phyloP scores from a whole-genome alignment of 352 stramenopile genomes.

The Pythium scleroteichum region DNA sequence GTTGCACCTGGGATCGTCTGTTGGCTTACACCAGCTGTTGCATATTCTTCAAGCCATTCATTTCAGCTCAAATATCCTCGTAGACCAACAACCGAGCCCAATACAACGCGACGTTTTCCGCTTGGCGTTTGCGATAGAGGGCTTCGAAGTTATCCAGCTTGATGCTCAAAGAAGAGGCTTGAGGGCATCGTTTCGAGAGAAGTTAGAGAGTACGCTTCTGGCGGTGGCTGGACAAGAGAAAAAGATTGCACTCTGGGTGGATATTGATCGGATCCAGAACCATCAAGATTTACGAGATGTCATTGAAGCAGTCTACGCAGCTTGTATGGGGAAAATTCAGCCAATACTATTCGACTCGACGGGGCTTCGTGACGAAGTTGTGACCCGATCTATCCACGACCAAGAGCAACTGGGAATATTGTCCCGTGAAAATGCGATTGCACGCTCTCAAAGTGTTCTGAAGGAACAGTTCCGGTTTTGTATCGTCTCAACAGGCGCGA shows the following conservation, averaged over 20 bases:
- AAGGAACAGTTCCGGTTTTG: slow-evolving; percentile 49
- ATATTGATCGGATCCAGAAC: background rate
- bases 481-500: slow-evolving; percentile 24
- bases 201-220: slow-evolving; percentile 4
- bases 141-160: slow-evolving; percentile 17
- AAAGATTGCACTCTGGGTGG: slow-evolving; percentile 8
- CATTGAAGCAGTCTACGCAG: slow-evolving; percentile 18
- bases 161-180: background rate
- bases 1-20: slow-evolving; percentile 17
- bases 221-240: background rate
- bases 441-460: slow-evolving; percentile 34
- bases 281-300: background rate
- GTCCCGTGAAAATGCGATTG: slow-evolving; percentile 34
- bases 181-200: background rate
- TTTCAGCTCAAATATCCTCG: slow-evolving; percentile 5
- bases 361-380: slow-evolving; percentile 36
- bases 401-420: slow-evolving; percentile 36
- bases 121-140: background rate
- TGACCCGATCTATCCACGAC: slow-evolving; percentile 38
- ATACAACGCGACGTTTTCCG: background rate
- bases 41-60: slow-evolving; percentile 13
- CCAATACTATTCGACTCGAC: slow-evolving; percentile 37
- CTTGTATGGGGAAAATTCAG: slow-evolving; percentile 36
- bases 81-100: slow-evolving; percentile 5
- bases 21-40: slow-evolving; percentile 19